These are phyloP conservation scores for Diphasiastrum complanatum DNA, from an alignment of 83 land plant genomes.

Conservation along the genomic window DNA sequence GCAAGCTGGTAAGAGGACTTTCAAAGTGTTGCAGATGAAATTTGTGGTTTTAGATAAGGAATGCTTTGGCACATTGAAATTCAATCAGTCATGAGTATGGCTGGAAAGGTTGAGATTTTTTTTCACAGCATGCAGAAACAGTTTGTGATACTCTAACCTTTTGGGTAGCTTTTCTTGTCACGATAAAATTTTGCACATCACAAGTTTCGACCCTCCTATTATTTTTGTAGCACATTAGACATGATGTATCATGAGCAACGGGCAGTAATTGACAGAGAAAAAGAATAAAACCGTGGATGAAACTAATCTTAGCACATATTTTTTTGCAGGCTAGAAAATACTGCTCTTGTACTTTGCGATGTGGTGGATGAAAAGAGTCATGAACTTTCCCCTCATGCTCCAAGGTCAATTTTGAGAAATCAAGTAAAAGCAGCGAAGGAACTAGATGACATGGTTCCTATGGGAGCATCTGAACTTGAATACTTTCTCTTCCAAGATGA, in stretches of 20 bases:
- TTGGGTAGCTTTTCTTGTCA: too few species aligned
- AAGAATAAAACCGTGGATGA: too few species aligned
- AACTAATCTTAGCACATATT: too few species aligned
- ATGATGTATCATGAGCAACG: too few species aligned
- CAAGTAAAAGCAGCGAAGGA: slow-evolving; percentile 18
- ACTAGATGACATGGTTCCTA: slow-evolving; percentile 12
- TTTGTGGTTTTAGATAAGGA: too few species aligned
- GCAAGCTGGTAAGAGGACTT: slow-evolving; percentile 27
- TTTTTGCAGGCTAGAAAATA: slow-evolving; percentile 18
- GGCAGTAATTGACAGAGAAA: too few species aligned
- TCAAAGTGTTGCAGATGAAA: too few species aligned
- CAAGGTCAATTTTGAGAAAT: slow-evolving; percentile 22
- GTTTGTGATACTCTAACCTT: background rate
- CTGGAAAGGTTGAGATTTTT: background rate
- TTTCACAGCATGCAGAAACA: background rate
- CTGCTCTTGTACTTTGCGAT: slow-evolving; percentile 26
- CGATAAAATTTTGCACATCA: too few species aligned
- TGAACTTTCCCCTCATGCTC: slow-evolving; percentile 26
- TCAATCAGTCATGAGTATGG: too few species aligned
- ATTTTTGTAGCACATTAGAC: too few species aligned
- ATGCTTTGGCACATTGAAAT: too few species aligned
- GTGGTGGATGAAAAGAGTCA: slow-evolving; percentile 21
- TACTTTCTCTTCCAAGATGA: slow-evolving; percentile 25
- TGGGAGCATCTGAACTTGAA: slow-evolving; percentile 31
- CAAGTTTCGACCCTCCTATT: too few species aligned